These are phyloP conservation scores for Colletotrichum godetiae DNA, from an alignment of 2,329 filamentous ascomycete species.

Conservation along the genomic window DNA sequence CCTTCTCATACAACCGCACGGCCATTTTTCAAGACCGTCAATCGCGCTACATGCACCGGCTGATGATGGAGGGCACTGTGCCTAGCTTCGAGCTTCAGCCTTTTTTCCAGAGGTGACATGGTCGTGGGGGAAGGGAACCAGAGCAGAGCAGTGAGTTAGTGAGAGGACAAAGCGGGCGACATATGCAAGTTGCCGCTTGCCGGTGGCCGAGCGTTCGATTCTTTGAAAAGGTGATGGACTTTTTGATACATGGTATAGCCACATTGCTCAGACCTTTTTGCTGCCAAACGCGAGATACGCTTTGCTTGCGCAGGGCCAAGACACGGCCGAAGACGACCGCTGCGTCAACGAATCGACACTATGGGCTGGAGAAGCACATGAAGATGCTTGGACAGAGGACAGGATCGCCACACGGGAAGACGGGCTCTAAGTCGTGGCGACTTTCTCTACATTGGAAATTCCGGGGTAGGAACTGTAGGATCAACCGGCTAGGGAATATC, in stretches of 20 bases:
- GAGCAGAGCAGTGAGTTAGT: too few species aligned
- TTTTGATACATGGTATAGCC: conserved; percentile 30
- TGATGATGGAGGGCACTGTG: conserved; percentile 6
- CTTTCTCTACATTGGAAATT: neutral
- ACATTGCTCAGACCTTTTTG: conserved; percentile 27
- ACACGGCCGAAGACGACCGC: conserved; percentile 24
- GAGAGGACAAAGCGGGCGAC: conserved; percentile 20
- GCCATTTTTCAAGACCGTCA: conserved; percentile 8
- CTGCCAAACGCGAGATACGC: conserved; percentile 35
- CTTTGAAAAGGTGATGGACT: neutral
- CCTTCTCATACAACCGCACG: conserved; percentile 29
- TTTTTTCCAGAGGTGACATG: neutral
- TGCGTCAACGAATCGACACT: conserved; percentile 1
- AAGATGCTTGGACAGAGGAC: neutral
- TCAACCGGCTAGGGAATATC: neutral
- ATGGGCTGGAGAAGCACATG: neutral
- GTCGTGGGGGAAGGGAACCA: neutral
- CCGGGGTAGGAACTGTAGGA: neutral
- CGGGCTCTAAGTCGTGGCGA: neutral
- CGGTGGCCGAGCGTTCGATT: conserved; percentile 17
- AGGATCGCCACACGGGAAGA: neutral
- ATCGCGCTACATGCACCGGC: conserved; percentile 16
- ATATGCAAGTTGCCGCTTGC: conserved; percentile 17
- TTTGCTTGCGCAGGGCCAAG: conserved; percentile 33
- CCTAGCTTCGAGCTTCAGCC: neutral